phyloP scores from a whole-genome alignment of 1,284 basidiomycete genomes.

The Cystobasidium pallidum region DNA sequence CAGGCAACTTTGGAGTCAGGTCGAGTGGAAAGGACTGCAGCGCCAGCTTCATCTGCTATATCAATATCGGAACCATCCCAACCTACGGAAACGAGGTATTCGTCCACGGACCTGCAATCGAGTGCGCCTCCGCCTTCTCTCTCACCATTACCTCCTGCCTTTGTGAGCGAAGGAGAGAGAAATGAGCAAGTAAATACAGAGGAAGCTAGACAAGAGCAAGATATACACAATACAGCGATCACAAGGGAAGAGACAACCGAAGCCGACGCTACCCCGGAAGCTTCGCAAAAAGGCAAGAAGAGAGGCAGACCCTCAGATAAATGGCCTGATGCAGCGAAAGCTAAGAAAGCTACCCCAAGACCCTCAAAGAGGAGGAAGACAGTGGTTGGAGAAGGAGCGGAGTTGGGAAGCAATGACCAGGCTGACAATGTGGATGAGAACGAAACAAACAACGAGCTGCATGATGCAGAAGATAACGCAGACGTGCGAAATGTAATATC shows the following conservation, averaged over 20 bases:
- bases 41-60: neutral
- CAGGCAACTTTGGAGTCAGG: neutral
- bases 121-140: neutral
- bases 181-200: neutral
- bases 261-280: neutral
- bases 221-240: neutral
- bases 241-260: no score
- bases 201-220: neutral
- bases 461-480: neutral
- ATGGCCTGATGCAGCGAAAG: neutral
- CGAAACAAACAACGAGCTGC: no score
- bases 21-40: neutral
- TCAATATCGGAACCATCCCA: neutral
- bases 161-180: neutral
- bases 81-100: neutral
- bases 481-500: neutral
- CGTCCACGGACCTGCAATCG: neutral
- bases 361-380: neutral
- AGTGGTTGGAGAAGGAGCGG: neutral
- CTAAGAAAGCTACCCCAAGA: neutral
- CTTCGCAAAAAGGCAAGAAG: neutral
- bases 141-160: neutral
- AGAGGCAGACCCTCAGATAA: conserved; percentile 1
- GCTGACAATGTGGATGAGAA: neutral
- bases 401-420: neutral